These are phyloP conservation scores for Nothopassalora personata DNA, from an alignment of 2,329 filamentous ascomycete species.

Conservation along the genomic window DNA sequence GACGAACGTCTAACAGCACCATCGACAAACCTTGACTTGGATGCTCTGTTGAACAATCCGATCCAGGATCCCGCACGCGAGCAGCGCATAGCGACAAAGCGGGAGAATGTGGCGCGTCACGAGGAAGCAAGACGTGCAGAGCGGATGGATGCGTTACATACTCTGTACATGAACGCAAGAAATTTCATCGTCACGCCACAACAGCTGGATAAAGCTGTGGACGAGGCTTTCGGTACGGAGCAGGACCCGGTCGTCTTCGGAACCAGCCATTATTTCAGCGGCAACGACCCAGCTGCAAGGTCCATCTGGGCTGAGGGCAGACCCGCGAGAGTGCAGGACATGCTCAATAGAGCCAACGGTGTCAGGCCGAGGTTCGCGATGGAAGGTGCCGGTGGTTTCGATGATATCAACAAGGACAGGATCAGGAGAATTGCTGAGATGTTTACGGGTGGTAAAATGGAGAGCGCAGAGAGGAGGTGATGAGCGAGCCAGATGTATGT, in stretches of 20 bases:
- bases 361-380: conserved; percentile 32
- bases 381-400: conserved; percentile 29
- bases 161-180: conserved; percentile 82
- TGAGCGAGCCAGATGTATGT: not conserved
- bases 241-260: conserved; percentile 36
- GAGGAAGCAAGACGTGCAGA: conserved; percentile 21
- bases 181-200: conserved; percentile 79
- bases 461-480: conserved; percentile 10
- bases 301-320: conserved; percentile 50
- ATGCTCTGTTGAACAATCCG: conserved; percentile 30
- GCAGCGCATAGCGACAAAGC: conserved; percentile 44
- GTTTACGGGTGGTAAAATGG: conserved; percentile 62
- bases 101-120: conserved; percentile 19
- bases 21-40: conserved; percentile 46
- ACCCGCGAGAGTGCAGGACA: conserved; percentile 45
- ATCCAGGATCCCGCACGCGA: conserved; percentile 60
- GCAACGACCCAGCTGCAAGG: conserved; percentile 10
- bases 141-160: conserved; percentile 63
- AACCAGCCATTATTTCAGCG: conserved; percentile 22
- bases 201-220: conserved; percentile 68
- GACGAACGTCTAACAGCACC: conserved; percentile 73
- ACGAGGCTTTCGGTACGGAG: conserved; percentile 67
- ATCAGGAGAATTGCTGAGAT: conserved; percentile 61
- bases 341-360: conserved; percentile 37
- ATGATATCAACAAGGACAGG: conserved; percentile 50